Conservation (phyloP, 495 filamentous ascomycete genomes). For the Neurospora tetrasperma region DNA sequence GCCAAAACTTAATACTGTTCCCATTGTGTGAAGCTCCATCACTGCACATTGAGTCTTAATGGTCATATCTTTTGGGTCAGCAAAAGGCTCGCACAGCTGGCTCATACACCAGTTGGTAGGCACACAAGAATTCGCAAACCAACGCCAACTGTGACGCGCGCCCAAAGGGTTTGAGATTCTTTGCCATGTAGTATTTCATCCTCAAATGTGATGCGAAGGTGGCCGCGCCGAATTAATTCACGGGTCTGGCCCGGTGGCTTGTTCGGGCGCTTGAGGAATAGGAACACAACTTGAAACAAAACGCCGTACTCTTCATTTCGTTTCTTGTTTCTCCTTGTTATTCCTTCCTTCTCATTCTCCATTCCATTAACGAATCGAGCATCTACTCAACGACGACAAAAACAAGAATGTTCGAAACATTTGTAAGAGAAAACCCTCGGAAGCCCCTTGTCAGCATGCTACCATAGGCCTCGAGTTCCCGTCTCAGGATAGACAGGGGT, state of each 20-base stretch:
- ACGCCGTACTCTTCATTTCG: neutral
- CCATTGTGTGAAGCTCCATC: neutral
- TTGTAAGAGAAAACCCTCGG: neutral
- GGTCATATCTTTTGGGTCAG: neutral
- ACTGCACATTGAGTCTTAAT: neutral
- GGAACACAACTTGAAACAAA: neutral
- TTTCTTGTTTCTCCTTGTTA: neutral
- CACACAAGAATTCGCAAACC: neutral
- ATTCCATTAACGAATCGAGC: neutral
- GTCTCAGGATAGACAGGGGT: neutral
- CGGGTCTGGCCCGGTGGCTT: neutral
- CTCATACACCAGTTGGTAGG: neutral
- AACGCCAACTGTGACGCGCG: neutral
- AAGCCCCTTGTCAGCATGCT: neutral
- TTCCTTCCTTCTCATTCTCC: neutral
- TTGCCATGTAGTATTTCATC: neutral
- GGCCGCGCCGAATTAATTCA: neutral
- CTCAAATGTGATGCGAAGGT: neutral
- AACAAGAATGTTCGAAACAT: neutral
- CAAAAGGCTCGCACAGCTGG: neutral
- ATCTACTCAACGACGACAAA: neutral
- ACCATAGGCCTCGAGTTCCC: neutral
- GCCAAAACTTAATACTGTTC: neutral
- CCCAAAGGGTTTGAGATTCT: neutral
- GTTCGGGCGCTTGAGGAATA: neutral